Evolutionary conservation across 2,329 filamentous ascomycete species (phyloP), one percentile per base, ranked within the genome.

Genomic region (Colletotrichum neosansevieriae): DNA sequence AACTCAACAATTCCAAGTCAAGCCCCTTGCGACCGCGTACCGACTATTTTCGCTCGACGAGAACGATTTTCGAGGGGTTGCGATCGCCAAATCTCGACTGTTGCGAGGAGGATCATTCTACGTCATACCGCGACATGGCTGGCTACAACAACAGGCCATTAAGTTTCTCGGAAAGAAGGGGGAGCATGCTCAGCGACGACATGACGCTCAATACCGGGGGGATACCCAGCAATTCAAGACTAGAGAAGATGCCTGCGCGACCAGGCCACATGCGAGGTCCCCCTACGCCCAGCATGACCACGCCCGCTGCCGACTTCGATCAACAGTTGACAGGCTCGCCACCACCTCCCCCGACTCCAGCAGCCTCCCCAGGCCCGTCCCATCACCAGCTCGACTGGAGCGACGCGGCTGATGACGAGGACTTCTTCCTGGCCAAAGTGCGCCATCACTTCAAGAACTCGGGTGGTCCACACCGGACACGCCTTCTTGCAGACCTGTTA

Each of bases 401-500:
- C 75, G 89, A 89, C 70, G 90, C 91, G 19, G 90, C 91, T 47
- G 91, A 94, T 69, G 89, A 93, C 75, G 93, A 98, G 77, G 93
- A 97, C 76, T 88, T 91, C 72, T 93, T 95, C 74, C 86, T 97
- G 62, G 86, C 93, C 72, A 91, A 94, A 76, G 89, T 96, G 66
- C 88, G 93, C 69, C 88, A 91, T 69, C 89, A 94, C 75, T 98
- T 98, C 76, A 89, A 90, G 74, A 89, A 91, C 62, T 90, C 94
- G 78, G 91, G 90, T 66, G 88, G 91, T 24, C 87, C 89, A 1
- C 92, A 95, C 79, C 89, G 93, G 65, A 92, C 94, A 74, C 88
- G 92, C 44, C 88, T 97, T 74, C 83, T 99, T 67, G 93, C 93
- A 58, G 94, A 97, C 77, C 84, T 99, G 65, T 84, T 99, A 72